These are phyloP conservation scores for Cephaloascus fragrans DNA, from an alignment of 805 yeast genomes.

Conservation along the genomic window DNA sequence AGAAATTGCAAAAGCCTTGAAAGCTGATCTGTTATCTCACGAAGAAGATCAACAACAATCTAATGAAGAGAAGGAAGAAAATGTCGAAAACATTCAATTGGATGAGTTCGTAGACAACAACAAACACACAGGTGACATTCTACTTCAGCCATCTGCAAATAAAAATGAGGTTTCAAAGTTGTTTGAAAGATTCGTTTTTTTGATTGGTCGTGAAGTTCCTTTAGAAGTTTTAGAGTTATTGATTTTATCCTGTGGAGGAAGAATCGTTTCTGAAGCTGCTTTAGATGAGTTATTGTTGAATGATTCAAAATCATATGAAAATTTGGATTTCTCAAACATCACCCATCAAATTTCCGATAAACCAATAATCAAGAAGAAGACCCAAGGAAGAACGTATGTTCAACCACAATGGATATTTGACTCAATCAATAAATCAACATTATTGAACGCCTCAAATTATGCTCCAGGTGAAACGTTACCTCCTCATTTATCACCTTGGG, in stretches of 20 bases:
- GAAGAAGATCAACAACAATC: slow-evolving; percentile 24
- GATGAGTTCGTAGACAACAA: slow-evolving; percentile 64
- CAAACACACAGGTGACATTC: slow-evolving; percentile 58
- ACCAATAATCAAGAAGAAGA: slow-evolving; percentile 67
- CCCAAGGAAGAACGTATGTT: slow-evolving; percentile 85
- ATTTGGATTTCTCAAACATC: slow-evolving; percentile 53
- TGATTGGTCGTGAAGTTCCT: slow-evolving; percentile 91
- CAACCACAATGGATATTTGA: slow-evolving; percentile 99
- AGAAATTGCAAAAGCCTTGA: slow-evolving; percentile 41
- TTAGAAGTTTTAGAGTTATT: slow-evolving; percentile 84
- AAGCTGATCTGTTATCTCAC: slow-evolving; percentile 39
- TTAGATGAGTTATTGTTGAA: slow-evolving; percentile 61
- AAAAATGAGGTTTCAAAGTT: slow-evolving; percentile 55
- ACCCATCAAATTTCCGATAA: slow-evolving; percentile 95
- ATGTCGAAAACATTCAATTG: slow-evolving; percentile 28
- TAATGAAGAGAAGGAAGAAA: slow-evolving; percentile 24
- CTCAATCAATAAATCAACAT: slow-evolving; percentile 65
- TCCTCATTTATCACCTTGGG: slow-evolving; percentile 98
- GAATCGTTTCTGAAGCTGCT: slow-evolving; percentile 76
- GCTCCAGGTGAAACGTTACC: slow-evolving; percentile 94
- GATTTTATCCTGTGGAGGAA: slow-evolving; percentile 80
- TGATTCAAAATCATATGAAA: slow-evolving; percentile 29
- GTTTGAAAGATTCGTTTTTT: slow-evolving; percentile 71
- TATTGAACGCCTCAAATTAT: slow-evolving; percentile 71
- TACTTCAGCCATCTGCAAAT: slow-evolving; percentile 60